Conservation (phyloP, 129 eudicot species). For the Pulicaria dysenterica region DNA sequence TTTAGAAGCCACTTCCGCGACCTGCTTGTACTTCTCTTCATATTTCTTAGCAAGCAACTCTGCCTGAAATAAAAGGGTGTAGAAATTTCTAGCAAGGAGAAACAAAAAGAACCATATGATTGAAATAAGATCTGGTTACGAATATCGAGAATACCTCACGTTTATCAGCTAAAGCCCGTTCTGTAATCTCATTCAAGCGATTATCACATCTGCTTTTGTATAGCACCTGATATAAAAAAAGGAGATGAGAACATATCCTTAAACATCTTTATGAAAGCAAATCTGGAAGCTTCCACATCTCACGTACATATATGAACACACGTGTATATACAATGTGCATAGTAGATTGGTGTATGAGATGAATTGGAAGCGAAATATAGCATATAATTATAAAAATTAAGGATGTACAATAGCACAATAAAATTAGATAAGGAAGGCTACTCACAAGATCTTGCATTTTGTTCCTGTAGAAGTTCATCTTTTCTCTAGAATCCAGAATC, state of each 20-base stretch:
- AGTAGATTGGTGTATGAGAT: neutral
- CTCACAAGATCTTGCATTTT: slow-evolving; percentile 99
- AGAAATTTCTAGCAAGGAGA: neutral
- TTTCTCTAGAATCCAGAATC: slow-evolving; percentile 88
- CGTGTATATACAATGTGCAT: too few species aligned
- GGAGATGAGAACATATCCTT: neutral
- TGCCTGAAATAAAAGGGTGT: slow-evolving; percentile 53
- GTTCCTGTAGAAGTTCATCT: slow-evolving; percentile 70
- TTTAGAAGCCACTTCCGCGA: slow-evolving; percentile 94
- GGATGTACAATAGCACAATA: neutral
- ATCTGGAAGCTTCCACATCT: neutral
- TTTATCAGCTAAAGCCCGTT: slow-evolving; percentile 92
- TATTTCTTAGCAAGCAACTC: slow-evolving; percentile 85
- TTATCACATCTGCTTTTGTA: slow-evolving; percentile 98
- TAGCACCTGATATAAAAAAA: slow-evolving; percentile 57
- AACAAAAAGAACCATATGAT: slow-evolving; percentile 12
- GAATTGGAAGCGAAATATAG: neutral
- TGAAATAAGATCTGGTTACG: slow-evolving; percentile 15
- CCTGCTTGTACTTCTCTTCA: slow-evolving; percentile 95
- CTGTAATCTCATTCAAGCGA: slow-evolving; percentile 95
- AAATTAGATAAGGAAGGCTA: slow-evolving; percentile 21
- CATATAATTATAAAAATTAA: neutral
- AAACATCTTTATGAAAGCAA: neutral
- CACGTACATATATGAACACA: slow-evolving; percentile 6
- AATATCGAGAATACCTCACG: slow-evolving; percentile 62